Base-by-base conservation (phyloP, 2,329 filamentous ascomycete genomes). In the Cladorrhinum sp. region DNA sequence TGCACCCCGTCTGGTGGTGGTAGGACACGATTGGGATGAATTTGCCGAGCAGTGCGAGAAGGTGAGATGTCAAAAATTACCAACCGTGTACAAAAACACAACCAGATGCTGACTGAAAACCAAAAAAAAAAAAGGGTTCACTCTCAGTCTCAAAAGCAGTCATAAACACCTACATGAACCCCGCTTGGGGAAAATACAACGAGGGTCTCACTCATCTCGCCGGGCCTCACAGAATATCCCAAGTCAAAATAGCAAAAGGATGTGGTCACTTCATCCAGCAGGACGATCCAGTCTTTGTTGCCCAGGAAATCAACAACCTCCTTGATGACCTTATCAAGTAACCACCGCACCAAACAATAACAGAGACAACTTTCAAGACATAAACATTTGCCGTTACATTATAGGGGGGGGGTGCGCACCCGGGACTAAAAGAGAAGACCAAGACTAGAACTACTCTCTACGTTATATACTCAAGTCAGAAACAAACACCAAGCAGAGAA, bases 191-290 rank as follows among this genome's bases (percentile, higher is more conserved):
- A 2, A 63, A 54, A 28, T 86, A 86, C 65, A 86, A 86, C 54
- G 72, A 80, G 59, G 81, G 78, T 0, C 66, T 86, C 23, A 68
- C 73, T 1, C 71, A 70, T 20, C 74, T 0, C 42, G 72, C 71
- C 42, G 18, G n/a, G 3, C 56, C 67, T 0, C 73, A 73, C 10
- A 75, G 68, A 36, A 74, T 48, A 20, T n/a, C n/a, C 1, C 53
- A 60, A 5, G 58, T 68, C 14, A 66, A 66, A 73, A 75, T 80
- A 48, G 82, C 81, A 0, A 71, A 74, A 7, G 74, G 75, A 0
- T 81, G 80, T 33, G 82, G 82, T 0, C 82, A 85, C 69, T 84
- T 85, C 60, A 77, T 86, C 23, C 84, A 86, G 64, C 74, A 72
- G 36, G 82, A 85, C 62, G 77, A 80, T 26, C 82, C 83, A 2